These are phyloP conservation scores for Diplocarpon rosae DNA, from an alignment of 2,329 filamentous ascomycete genomes.

Conservation along the genomic window DNA sequence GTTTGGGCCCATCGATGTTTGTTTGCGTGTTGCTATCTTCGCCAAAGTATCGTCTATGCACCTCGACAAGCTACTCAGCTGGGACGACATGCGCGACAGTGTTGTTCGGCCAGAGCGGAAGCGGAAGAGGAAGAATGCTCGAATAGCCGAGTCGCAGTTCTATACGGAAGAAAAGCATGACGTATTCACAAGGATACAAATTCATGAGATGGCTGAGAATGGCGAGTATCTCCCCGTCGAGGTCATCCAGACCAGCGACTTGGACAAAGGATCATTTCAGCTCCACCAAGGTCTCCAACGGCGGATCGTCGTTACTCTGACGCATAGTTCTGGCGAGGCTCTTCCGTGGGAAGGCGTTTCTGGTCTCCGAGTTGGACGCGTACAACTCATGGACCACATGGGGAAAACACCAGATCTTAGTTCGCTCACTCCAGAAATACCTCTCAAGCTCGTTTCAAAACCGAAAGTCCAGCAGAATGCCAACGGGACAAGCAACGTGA, in stretches of 20 bases:
- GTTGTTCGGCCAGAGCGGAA: slow-evolving; percentile 47
- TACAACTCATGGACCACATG: slow-evolving; percentile 73
- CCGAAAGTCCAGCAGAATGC: slow-evolving; percentile 75
- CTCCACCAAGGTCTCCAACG: slow-evolving; percentile 90
- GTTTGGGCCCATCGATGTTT: slow-evolving; percentile 61
- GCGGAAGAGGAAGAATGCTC: slow-evolving; percentile 40
- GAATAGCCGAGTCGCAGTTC: slow-evolving; percentile 86
- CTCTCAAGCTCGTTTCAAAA: slow-evolving; percentile 64
- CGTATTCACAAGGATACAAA: slow-evolving; percentile 75
- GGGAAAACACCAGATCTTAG: slow-evolving; percentile 78
- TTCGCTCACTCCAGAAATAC: slow-evolving; percentile 59
- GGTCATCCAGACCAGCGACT: slow-evolving; percentile 72
- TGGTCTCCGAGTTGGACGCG: slow-evolving; percentile 64
- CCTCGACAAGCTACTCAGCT: slow-evolving; percentile 91
- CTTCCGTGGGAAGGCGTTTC: slow-evolving; percentile 81
- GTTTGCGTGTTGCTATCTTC: slow-evolving; percentile 79
- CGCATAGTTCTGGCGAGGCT: slow-evolving; percentile 78
- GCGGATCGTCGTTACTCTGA: slow-evolving; percentile 77
- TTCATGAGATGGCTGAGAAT: slow-evolving; percentile 83
- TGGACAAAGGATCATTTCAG: slow-evolving; percentile 86
- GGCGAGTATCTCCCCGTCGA: slow-evolving; percentile 90
- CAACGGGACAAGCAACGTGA: slow-evolving; percentile 82
- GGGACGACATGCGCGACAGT: slow-evolving; percentile 94
- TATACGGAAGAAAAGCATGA: slow-evolving; percentile 91
- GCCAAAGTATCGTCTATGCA: slow-evolving; percentile 88